Base-by-base conservation (phyloP, 1,284 basidiomycete genomes). In the Ceraceosorus guamensis region DNA sequence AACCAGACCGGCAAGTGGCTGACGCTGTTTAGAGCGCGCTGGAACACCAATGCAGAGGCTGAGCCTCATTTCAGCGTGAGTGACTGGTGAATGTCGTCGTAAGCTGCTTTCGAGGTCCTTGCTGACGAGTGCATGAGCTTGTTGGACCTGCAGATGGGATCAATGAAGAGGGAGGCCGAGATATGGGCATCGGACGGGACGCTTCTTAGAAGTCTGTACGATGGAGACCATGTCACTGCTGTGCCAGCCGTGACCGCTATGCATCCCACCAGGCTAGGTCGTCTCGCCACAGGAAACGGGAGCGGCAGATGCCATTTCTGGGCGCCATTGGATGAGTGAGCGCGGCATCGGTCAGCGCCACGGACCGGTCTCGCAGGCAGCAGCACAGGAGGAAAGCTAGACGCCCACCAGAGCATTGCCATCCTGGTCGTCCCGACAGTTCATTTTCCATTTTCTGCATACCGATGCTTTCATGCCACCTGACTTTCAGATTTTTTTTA, bases 1-100 rank as follows among this genome's bases (percentile, higher is more conserved):
- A 75, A 75, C 46, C 70, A 74, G 33, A 75, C 73, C 2, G 73
- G 73, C 18, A 68, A 68, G 48, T 75, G 73, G 73, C 62, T 76
- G 18, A 76, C 72, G n/a, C 60, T 73, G 34, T 75, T 76, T 61
- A 60, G 73, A 2, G 69, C 67, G 2, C 53, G 50, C 18, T 75
- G 72, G 69, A 60, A 70, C 49, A 52, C 43, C n/a, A 72, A 73
- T 41, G 52, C 71, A 1, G 31, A 53, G 7, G 46, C 69, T 3
- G 61, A 67, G 44, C 67, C 71, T 1, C 72, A 75, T 39, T 73
- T 75, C 46, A 44, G 57, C 6, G 52, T 56, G n/a, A 46, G 51
- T 52, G 39, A n/a, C 8, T 33, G 31, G 7, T 46, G 13, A 30
- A 33, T 32, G 8, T 30, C 13, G 37, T 46, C 41, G 18, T 8